phyloP scores from a whole-genome alignment of 768 basidiomycete genomes.

The Wakefieldia striispora region DNA sequence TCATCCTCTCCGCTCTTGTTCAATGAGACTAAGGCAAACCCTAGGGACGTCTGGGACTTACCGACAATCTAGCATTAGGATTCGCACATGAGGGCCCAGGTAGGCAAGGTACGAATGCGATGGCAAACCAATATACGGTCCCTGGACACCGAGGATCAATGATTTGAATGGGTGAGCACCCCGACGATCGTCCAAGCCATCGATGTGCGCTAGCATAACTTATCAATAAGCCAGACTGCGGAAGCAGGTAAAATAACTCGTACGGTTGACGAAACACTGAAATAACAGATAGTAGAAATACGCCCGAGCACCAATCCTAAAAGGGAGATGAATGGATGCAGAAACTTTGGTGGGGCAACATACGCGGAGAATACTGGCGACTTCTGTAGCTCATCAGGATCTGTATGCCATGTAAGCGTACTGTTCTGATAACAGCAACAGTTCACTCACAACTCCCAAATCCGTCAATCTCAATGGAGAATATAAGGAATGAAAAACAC shows the following conservation, averaged over 20 bases:
- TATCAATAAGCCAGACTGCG: background rate
- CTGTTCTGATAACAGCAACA: background rate
- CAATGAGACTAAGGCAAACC: slow-evolving; percentile 2
- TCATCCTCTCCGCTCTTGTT: slow-evolving; percentile 78
- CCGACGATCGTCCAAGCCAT: slow-evolving; percentile 64
- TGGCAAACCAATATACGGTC: slow-evolving; percentile 75
- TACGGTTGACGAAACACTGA: slow-evolving; percentile 87
- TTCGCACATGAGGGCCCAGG: slow-evolving; percentile 72
- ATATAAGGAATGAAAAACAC: background rate
- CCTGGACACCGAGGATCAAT: slow-evolving; percentile 69
- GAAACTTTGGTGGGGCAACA: slow-evolving; percentile 6
- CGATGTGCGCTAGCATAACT: slow-evolving; percentile 37
- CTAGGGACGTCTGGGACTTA: slow-evolving; percentile 29
- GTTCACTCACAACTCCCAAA: slow-evolving; percentile 72
- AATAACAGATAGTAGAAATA: slow-evolving; percentile 95
- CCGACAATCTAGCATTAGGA: slow-evolving; percentile 84
- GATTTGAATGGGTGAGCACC: slow-evolving; percentile 67
- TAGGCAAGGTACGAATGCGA: slow-evolving; percentile 82
- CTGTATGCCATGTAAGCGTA: slow-evolving; percentile 33
- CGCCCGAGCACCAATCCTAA: slow-evolving; percentile 76
- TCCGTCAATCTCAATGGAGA: slow-evolving; percentile 62
- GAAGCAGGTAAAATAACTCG: slow-evolving; percentile 18
- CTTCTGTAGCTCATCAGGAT: slow-evolving; percentile 76
- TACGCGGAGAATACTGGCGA: slow-evolving; percentile 73
- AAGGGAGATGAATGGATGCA: background rate